phyloP scores from a whole-genome alignment of 345 rosid genomes.

The Crucihimalaya himalaica region DNA sequence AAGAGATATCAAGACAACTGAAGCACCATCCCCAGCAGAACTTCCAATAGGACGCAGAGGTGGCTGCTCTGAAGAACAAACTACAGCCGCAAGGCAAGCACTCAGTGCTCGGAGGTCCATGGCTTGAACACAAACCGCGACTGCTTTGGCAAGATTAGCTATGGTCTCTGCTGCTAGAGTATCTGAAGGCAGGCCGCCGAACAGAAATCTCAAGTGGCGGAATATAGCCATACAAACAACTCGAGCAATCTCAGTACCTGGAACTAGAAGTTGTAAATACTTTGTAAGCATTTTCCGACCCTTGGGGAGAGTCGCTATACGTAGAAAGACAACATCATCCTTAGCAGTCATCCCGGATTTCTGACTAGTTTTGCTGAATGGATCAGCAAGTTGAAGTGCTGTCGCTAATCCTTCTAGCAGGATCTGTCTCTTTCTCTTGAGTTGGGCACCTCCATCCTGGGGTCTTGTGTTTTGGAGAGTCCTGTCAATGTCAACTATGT shows the following conservation, averaged over 20 bases:
- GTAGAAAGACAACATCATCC: constrained; percentile 80
- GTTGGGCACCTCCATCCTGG: constrained; percentile 86
- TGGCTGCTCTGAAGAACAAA: constrained; percentile 96
- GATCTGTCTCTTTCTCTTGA: constrained; percentile 69
- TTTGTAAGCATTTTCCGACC: constrained; percentile 76
- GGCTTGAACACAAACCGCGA: constrained; percentile 61
- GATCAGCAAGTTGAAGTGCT: constrained; percentile 90
- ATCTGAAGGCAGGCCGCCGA: constrained; percentile 84
- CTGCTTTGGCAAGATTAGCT: constrained; percentile 63
- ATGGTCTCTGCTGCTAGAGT: constrained; percentile 66
- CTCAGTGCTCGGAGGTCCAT: constrained; percentile 96
- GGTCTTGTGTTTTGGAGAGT: constrained; percentile 65
- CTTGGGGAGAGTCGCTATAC: constrained; percentile 83
- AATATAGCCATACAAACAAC: constrained; percentile 92
- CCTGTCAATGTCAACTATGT: constrained; percentile 91
- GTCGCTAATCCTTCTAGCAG: constrained; percentile 88
- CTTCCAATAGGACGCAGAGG: constrained; percentile 94
- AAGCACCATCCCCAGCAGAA: constrained; percentile 88
- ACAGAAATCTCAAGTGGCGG: constrained; percentile 89
- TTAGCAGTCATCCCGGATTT: constrained; percentile 58
- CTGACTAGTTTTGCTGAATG: constrained; percentile 69
- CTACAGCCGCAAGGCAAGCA: constrained; percentile 96
- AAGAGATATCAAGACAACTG: constrained; percentile 67
- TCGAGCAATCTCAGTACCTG: constrained; percentile 87
- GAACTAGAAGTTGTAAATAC: constrained; percentile 79